Evolutionary conservation across 495 filamentous ascomycete genomes (phyloP).

Genomic region (Hyphodiscus hymeniophilus): DNA sequence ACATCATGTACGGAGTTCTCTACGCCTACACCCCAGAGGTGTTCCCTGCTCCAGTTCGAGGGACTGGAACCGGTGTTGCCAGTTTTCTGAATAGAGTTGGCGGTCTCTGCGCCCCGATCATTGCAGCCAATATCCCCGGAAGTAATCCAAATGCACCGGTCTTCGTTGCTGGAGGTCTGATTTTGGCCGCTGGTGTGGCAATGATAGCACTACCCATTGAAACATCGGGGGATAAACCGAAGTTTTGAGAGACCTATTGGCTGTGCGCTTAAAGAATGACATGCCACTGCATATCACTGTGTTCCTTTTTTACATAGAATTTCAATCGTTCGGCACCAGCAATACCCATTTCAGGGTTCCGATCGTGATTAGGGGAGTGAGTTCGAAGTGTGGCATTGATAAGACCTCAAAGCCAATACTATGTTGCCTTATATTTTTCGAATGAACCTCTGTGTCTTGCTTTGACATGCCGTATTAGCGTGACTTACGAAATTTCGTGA

Average conservation of each 20-base stretch:
- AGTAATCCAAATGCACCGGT: conserved; percentile 61
- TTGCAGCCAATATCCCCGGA: conserved; percentile 63
- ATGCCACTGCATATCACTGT: too few relatives aligned
- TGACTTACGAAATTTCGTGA: too few relatives aligned
- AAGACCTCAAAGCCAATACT: too few relatives aligned
- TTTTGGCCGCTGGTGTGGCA: conserved; percentile 55
- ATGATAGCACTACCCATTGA: conserved; percentile 66
- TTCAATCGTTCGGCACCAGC: too few relatives aligned
- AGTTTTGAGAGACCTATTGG: conserved; percentile 46
- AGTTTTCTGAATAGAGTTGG: conserved; percentile 64
- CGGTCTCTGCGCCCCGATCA: conserved; percentile 67
- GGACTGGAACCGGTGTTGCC: conserved; percentile 70
- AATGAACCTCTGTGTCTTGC: too few relatives aligned
- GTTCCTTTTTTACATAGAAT: too few relatives aligned
- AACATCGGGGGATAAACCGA: conserved; percentile 60
- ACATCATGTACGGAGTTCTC: conserved; percentile 81
- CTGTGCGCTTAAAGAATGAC: background rate
- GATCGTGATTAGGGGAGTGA: too few relatives aligned
- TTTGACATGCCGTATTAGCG: too few relatives aligned
- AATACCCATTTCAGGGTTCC: too few relatives aligned
- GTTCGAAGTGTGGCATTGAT: too few relatives aligned
- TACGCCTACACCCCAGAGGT: conserved; percentile 83
- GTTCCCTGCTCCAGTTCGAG: conserved; percentile 70
- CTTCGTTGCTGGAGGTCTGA: conserved; percentile 63
- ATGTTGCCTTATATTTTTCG: too few relatives aligned